phyloP scores from a whole-genome alignment of 108 stramenopile genomes.

The Chaetoceros tenuissimus region DNA sequence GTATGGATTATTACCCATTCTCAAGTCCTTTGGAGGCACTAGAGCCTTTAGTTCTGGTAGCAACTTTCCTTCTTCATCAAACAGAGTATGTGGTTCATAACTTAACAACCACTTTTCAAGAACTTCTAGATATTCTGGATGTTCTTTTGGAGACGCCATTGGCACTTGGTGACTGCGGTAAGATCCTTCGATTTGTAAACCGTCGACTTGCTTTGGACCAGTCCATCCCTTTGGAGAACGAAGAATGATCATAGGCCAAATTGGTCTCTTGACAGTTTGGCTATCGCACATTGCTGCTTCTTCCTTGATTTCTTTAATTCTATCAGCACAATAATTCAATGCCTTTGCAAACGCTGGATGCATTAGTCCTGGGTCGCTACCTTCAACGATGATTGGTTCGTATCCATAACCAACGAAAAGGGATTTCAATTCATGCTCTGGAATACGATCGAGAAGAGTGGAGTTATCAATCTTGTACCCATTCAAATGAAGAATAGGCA shows the following conservation, averaged over 20 bases:
- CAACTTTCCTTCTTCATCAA: slow-evolving; percentile 9
- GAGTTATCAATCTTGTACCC: slow-evolving; percentile 21
- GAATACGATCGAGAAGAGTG: slow-evolving; percentile 16
- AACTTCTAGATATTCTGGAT: slow-evolving; percentile 7
- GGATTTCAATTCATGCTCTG: slow-evolving; percentile 11
- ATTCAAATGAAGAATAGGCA: slow-evolving; percentile 21
- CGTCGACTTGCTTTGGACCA: slow-evolving; percentile 14
- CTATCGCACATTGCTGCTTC: slow-evolving; percentile 6
- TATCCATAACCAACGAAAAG: slow-evolving; percentile 21
- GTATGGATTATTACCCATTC: slow-evolving; percentile 16
- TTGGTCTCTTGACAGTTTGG: slow-evolving; percentile 1
- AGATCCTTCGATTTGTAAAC: slow-evolving; percentile 13
- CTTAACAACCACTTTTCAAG: slow-evolving; percentile 9
- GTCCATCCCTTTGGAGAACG: slow-evolving; percentile 20
- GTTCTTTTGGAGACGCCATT: slow-evolving; percentile 7
- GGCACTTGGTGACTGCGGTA: slow-evolving; percentile 16
- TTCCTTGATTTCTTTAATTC: slow-evolving; percentile 9
- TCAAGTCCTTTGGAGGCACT: slow-evolving; percentile 11
- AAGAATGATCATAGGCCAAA: slow-evolving; percentile 19
- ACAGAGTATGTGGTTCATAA: slow-evolving; percentile 12
- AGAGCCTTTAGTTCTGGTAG: slow-evolving; percentile 12
- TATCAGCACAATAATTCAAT: slow-evolving; percentile 13
- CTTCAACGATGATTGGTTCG: slow-evolving; percentile 15
- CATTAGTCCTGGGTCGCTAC: slow-evolving; percentile 14
- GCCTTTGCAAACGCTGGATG: slow-evolving; percentile 15